phyloP scores from a whole-genome alignment of 192 early-diverging fungal genomes.

The Gamsiella multidivaricata region DNA sequence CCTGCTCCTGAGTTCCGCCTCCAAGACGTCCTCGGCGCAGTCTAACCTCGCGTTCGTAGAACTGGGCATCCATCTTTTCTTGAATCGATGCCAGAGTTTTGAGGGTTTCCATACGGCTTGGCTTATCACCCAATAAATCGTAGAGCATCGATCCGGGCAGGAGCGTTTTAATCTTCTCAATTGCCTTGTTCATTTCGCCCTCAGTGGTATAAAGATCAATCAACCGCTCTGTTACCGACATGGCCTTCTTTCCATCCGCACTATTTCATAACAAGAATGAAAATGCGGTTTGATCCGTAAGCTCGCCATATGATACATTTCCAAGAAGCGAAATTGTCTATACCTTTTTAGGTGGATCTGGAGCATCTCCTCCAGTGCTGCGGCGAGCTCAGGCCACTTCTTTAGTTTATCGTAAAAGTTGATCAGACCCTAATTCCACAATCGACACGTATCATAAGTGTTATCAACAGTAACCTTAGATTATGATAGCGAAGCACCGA shows the following conservation, averaged over 20 bases:
- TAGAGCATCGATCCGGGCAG: constrained; percentile 60
- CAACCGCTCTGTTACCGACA: constrained; percentile 65
- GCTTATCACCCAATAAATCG: constrained; percentile 51
- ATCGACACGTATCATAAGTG: not conserved
- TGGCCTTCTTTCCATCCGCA: constrained; percentile 58
- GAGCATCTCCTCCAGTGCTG: constrained; percentile 52
- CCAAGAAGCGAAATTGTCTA: not conserved
- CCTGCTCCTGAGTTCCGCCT: constrained; percentile 68
- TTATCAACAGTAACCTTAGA: no score
- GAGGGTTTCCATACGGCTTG: constrained; percentile 49
- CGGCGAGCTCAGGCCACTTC: constrained; percentile 45
- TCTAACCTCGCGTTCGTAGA: constrained; percentile 69
- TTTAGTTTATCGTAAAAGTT: constrained; percentile 72
- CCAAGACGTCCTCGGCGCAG: constrained; percentile 74
- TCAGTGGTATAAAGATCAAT: constrained; percentile 61
- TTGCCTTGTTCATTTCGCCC: constrained; percentile 36
- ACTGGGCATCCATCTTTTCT: constrained; percentile 53
- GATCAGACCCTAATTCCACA: constrained; percentile 56
- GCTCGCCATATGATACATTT: not conserved
- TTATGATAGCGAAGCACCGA: not conserved
- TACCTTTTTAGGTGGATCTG: constrained; percentile 45
- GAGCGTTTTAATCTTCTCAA: constrained; percentile 53
- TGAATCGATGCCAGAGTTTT: constrained; percentile 37
- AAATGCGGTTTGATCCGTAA: not conserved
- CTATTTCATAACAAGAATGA: constrained; percentile 16